Evolutionary conservation across 371 early-diverging fungal species (phyloP), one percentile per base, ranked within the genome.

Genomic region (Circinella minor): DNA sequence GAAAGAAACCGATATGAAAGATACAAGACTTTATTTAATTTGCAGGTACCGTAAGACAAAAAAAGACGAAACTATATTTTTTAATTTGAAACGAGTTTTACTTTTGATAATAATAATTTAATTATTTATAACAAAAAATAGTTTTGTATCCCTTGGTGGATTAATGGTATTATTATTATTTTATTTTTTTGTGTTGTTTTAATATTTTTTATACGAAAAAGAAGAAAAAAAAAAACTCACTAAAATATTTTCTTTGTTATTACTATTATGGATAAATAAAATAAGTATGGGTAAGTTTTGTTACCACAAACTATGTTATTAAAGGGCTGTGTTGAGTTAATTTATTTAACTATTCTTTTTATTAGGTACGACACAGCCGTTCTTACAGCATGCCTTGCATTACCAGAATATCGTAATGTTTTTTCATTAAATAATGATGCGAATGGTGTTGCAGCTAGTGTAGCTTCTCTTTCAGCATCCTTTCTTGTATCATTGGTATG

Each of bases 311-410:
- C 66, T 36, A 27, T 51, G 27, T 48, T 38, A 27, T 27, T 27
- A 27, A 27, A 27, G n/a, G 39, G 13, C 37, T n/a, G 39, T 61
- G 51, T 17, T 59, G 59, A 17, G n/a, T 51, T 6, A 14, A 38
- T 6, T 36, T 36, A 27, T 17, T 34, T 0, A 62, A 39, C 27
- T 27, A 27, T 27, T 39, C n/a, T 64, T 51, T n/a, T 55, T 57
- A 37, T 55, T 68, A 83, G 87, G 63, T 83, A 85, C 71, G 86
- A 87, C 71, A 79, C 72, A 60, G 85, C 82, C 47, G 78, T 79
- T 59, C 64, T 83, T 36, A 75, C 81, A 37, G 73, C 83, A n/a
- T 71, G 83, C 65, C 51, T 81, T 59, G 76, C 74, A 27, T 80
- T 84, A 78, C 74, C 78, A 39, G 65, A 77, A 15, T 84, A 82